A percentile compares a stretch with the other conserved stretches of the same genome.
phyloP scores from a whole-genome alignment of 2,329 filamentous ascomycete genomes.

The Fusarium sp. region DNA sequence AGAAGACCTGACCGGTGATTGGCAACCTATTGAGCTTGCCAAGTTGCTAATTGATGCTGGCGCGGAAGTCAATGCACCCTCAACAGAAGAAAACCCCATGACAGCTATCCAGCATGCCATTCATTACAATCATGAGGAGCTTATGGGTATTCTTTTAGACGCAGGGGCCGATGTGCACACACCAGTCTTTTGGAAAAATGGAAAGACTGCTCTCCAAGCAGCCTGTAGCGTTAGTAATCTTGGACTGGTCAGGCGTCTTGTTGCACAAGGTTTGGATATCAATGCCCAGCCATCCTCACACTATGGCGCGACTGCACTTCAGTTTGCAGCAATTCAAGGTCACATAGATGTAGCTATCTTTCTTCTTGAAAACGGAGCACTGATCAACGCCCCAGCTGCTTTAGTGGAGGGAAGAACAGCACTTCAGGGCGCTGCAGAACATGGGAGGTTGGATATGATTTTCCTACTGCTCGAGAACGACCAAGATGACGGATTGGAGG shows the following conservation, averaged over 20 bases:
- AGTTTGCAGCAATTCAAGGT: background rate
- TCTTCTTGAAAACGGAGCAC: background rate
- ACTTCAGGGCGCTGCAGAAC: background rate
- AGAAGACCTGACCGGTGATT: fast-evolving
- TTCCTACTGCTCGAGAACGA: background rate
- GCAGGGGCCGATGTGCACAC: background rate
- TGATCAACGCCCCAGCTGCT: background rate
- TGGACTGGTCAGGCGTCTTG: background rate
- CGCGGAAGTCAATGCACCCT: background rate
- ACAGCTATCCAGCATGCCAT: background rate
- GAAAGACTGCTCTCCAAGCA: background rate
- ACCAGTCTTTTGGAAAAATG: background rate
- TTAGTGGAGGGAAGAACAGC: background rate
- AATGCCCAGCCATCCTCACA: background rate
- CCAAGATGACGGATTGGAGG: background rate
- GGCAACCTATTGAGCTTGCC: fast-evolving
- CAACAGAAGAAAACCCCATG: background rate
- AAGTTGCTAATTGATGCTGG: background rate
- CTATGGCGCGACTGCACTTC: background rate
- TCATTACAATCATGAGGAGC: background rate
- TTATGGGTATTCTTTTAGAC: fast-evolving
- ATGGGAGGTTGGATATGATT: background rate
- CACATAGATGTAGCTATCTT: background rate
- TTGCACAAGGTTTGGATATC: background rate
- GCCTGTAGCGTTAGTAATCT: background rate